These are phyloP conservation scores for Leucosporidium scottii DNA, from an alignment of 768 basidiomycete species.

Conservation along the genomic window DNA sequence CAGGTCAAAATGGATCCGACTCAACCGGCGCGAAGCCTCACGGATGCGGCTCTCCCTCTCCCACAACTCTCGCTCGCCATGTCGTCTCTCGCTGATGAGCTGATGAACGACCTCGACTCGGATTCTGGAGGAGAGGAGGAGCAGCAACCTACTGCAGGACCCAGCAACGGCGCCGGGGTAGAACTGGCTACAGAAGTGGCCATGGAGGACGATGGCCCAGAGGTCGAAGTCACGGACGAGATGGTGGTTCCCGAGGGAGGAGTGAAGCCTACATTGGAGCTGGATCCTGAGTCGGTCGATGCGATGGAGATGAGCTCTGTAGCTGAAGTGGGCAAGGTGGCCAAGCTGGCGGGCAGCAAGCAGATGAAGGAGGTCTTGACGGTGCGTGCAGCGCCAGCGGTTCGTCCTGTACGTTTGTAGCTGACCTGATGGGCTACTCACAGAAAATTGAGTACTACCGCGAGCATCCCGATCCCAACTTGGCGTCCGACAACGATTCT, in stretches of 20 bases:
- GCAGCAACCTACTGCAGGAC: slow-evolving; percentile 17
- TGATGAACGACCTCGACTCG: slow-evolving; percentile 83
- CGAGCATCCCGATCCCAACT: slow-evolving; percentile 66
- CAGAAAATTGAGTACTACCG: slow-evolving; percentile 88
- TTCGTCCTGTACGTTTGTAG: not conserved
- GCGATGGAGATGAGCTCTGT: slow-evolving; percentile 81
- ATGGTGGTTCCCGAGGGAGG: slow-evolving; percentile 55
- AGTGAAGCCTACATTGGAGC: slow-evolving; percentile 85
- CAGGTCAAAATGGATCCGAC: not conserved
- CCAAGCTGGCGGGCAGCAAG: slow-evolving; percentile 80
- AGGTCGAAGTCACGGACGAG: slow-evolving; percentile 46
- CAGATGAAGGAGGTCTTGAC: slow-evolving; percentile 78
- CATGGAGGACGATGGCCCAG: slow-evolving; percentile 55
- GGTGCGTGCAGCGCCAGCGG: slow-evolving; percentile 45
- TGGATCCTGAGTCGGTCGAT: slow-evolving; percentile 88
- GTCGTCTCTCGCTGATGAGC: slow-evolving; percentile 67
- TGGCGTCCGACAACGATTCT: slow-evolving; percentile 76
- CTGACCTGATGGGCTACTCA: not conserved
- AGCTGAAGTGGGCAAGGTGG: slow-evolving; percentile 78
- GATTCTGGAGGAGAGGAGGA: slow-evolving; percentile 40
- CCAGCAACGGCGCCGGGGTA: slow-evolving; percentile 11
- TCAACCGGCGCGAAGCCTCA: no score
- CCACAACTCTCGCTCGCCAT: not conserved
- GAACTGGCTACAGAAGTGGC: slow-evolving; percentile 52
- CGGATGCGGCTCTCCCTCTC: not conserved